Conservation (phyloP, 208 protist species). For the Trypanosoma boissoni region DNA sequence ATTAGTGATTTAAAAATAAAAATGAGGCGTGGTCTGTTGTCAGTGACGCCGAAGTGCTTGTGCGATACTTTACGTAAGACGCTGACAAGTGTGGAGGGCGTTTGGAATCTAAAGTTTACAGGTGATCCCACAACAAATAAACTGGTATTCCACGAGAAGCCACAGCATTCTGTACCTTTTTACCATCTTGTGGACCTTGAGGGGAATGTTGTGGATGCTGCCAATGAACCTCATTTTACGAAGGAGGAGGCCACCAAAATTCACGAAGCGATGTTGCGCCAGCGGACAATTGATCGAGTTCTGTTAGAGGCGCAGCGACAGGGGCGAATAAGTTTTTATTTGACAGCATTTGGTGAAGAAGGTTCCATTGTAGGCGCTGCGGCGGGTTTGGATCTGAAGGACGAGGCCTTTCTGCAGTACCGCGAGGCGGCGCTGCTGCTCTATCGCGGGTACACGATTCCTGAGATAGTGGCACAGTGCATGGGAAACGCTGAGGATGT, state of each 20-base stretch:
- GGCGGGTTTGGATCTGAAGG: conserved; percentile 81
- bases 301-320: conserved; percentile 93
- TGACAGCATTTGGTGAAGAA: conserved; percentile 97
- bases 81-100: conserved; percentile 38
- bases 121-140: conserved; percentile 38
- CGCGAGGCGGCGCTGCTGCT: conserved; percentile 80
- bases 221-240: conserved; percentile 9
- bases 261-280: conserved; percentile 90
- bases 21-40: neutral
- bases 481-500: conserved; percentile 89
- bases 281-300: conserved; percentile 92
- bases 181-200: conserved; percentile 69
- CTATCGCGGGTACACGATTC: conserved; percentile 90
- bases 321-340: conserved; percentile 97
- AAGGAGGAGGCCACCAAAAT: conserved; percentile 48
- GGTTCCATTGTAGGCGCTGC: conserved; percentile 88
- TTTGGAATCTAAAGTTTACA: conserved; percentile 73
- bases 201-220: conserved; percentile 30
- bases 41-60: neutral
- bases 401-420: conserved; percentile 96
- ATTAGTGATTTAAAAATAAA: neutral
- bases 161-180: conserved; percentile 35
- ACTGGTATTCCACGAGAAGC: conserved; percentile 45
- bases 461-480: conserved; percentile 95
- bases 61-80: conserved; percentile 31